Conservation (phyloP, 2,329 filamentous ascomycete genomes). For the Stagonosporopsis tanaceti region DNA sequence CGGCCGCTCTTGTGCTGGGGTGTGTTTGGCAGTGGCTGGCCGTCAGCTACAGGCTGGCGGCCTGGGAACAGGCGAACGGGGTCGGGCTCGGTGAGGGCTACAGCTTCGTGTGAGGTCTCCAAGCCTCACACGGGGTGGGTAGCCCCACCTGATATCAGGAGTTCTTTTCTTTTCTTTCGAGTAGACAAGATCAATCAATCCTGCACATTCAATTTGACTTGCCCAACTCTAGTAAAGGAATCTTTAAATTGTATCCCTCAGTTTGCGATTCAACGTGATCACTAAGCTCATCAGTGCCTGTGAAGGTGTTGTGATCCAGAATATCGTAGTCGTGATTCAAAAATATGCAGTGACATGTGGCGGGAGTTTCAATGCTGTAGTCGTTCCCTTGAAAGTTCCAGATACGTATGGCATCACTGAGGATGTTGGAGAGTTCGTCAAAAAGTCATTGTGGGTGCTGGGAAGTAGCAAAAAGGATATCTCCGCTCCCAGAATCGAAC, state of each 20-base stretch:
- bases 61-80: slow-evolving; percentile 10
- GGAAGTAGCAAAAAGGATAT: slow-evolving; percentile 23
- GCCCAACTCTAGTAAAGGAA: background rate
- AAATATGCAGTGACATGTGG: background rate
- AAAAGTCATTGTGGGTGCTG: background rate
- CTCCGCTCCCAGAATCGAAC: slow-evolving; percentile 44
- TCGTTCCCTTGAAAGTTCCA: background rate
- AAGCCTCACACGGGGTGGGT: background rate
- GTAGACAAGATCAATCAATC: too few species aligned
- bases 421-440: background rate
- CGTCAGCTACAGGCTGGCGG: background rate
- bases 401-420: background rate
- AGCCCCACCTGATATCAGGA: background rate
- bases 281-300: background rate
- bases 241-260: background rate
- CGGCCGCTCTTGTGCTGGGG: background rate
- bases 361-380: background rate
- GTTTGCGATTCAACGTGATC: background rate
- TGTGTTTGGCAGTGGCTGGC: background rate
- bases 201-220: background rate
- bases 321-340: background rate
- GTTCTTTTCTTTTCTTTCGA: too few species aligned
- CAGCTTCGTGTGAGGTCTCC: background rate
- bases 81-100: slow-evolving; percentile 7
- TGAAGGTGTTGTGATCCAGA: background rate